Evolutionary conservation across 345 rosid species (phyloP).

Genomic region (Carallia brachiata): DNA sequence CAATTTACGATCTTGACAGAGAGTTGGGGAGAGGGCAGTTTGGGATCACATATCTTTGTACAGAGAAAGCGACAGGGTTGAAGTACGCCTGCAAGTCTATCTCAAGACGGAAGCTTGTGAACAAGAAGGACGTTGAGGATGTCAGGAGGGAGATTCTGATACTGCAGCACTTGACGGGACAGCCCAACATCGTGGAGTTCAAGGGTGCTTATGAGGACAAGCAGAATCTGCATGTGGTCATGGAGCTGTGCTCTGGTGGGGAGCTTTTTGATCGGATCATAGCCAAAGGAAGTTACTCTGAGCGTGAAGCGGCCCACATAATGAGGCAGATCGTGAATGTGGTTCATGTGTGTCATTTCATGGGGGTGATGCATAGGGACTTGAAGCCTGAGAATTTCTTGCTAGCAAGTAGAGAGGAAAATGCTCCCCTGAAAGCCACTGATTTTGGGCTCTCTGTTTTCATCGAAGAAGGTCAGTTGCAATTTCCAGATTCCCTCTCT

Average conservation of each 20-base stretch:
- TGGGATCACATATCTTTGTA: constrained; percentile 25
- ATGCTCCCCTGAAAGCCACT: constrained; percentile 27
- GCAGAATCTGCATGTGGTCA: constrained; percentile 23
- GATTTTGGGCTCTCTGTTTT: constrained; percentile 37
- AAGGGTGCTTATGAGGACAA: constrained; percentile 32
- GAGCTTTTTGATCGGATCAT: constrained; percentile 37
- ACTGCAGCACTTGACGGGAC: constrained; percentile 28
- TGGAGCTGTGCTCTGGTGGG: constrained; percentile 36
- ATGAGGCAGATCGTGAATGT: constrained; percentile 32
- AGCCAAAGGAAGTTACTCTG: constrained; percentile 22
- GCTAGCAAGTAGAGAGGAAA: constrained; percentile 7
- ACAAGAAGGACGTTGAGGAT: constrained; percentile 19
- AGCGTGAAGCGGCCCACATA: constrained; percentile 18
- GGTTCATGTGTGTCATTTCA: constrained; percentile 35
- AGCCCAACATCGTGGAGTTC: constrained; percentile 36
- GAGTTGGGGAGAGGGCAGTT: constrained; percentile 35
- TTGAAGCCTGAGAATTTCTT: constrained; percentile 40
- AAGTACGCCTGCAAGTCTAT: constrained; percentile 33
- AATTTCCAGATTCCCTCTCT: not conserved
- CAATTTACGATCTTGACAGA: constrained; percentile 19
- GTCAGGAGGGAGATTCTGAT: constrained; percentile 29
- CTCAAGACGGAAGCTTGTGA: constrained; percentile 20
- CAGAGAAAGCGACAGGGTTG: constrained; percentile 10
- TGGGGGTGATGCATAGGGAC: constrained; percentile 37
- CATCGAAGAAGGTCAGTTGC: constrained; percentile 28